Percentiles rank a stretch among this genome's conserved stretches.
Conservation (phyloP, 116 monocot genomes). For the Cymodocea nodosa region DNA sequence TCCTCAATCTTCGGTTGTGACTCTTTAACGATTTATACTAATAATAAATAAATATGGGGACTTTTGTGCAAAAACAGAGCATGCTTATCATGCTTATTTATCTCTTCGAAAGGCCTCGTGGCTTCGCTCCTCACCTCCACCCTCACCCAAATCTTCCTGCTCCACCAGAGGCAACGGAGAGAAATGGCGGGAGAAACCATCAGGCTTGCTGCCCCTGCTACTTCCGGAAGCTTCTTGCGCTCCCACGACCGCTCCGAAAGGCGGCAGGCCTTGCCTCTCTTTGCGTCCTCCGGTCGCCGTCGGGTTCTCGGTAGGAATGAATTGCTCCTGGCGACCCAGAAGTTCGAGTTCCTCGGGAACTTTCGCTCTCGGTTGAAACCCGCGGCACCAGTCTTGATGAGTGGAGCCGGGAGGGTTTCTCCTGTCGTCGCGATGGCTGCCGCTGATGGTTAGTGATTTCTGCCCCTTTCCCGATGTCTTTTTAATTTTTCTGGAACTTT, state of each 20-base stretch:
- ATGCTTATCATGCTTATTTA: no score
- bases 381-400: not conserved
- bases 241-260: constrained; percentile 1
- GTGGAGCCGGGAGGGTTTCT: not conserved
- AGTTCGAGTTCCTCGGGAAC: constrained; percentile 17
- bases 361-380: not conserved
- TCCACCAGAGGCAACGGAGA: not conserved
- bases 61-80: no score
- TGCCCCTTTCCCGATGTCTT: not conserved
- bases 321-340: constrained; percentile 4
- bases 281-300: not conserved
- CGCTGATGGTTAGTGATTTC: constrained; percentile 14
- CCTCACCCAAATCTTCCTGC: no score
- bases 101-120: no score
- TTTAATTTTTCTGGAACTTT: not conserved
- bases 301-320: not conserved
- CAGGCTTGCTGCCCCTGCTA: not conserved
- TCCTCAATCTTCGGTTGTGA: no score
- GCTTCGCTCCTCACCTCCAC: no score
- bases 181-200: constrained; percentile 13
- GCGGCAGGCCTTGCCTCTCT: constrained; percentile 1
- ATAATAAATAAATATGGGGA: no score
- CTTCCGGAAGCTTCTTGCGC: constrained; percentile 7
- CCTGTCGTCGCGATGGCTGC: constrained; percentile 21
- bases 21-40: no score